Conservation (phyloP, 2,329 filamentous ascomycete genomes). For the Microcyclosporella mali region DNA sequence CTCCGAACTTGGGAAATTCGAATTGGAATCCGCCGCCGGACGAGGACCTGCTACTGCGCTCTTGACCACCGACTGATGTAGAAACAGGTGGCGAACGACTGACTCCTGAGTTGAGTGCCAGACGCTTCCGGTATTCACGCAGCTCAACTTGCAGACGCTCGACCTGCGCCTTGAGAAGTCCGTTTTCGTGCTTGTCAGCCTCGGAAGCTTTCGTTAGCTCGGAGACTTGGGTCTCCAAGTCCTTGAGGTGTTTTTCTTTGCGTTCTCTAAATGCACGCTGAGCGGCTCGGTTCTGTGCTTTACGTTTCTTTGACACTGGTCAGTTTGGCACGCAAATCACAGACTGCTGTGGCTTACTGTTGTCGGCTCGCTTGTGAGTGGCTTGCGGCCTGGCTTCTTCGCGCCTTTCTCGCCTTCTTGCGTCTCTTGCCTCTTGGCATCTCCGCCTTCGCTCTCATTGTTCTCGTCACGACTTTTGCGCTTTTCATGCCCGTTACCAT, state of each 20-base stretch:
- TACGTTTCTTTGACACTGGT: slow-evolving; percentile 64
- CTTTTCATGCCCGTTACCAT: slow-evolving; percentile 57
- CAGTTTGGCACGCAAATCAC: not conserved
- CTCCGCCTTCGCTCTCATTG: slow-evolving; percentile 57
- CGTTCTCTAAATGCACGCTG: slow-evolving; percentile 91
- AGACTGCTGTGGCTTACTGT: slow-evolving; percentile 61
- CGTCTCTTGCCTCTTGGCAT: slow-evolving; percentile 72
- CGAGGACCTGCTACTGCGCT: slow-evolving; percentile 26
- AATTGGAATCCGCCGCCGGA: slow-evolving; percentile 72
- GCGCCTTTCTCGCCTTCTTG: slow-evolving; percentile 75
- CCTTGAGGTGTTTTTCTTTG: slow-evolving; percentile 85
- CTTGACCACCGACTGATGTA: slow-evolving; percentile 21
- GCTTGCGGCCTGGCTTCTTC: slow-evolving; percentile 96
- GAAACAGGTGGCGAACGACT: slow-evolving; percentile 43
- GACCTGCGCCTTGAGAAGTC: slow-evolving; percentile 74
- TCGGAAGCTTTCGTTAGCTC: slow-evolving; percentile 75
- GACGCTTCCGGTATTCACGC: slow-evolving; percentile 80
- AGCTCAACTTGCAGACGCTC: slow-evolving; percentile 81
- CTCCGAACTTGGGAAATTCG: slow-evolving; percentile 90
- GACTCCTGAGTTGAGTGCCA: slow-evolving; percentile 55
- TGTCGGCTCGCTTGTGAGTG: slow-evolving; percentile 88
- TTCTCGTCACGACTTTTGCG: slow-evolving; percentile 62
- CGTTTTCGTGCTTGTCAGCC: slow-evolving; percentile 78
- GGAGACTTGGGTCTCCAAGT: slow-evolving; percentile 65
- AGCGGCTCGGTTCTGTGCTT: slow-evolving; percentile 89